Conservation (phyloP, 208 protist species). For the Acanthamoeba lenticulata region DNA sequence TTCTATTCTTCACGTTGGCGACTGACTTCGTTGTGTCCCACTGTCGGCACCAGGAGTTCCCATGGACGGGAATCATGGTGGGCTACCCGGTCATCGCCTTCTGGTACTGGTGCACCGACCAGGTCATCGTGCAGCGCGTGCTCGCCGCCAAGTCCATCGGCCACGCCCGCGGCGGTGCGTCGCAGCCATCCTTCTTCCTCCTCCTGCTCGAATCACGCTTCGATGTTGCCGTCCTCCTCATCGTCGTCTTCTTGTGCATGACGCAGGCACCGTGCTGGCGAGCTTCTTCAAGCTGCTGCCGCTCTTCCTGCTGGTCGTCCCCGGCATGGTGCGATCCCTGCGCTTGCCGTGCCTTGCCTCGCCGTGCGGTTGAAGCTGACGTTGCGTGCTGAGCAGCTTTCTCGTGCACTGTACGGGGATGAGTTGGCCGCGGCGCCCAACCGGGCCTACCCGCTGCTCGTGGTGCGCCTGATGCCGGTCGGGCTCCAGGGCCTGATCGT, state of each 20-base stretch:
- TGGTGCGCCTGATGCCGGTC: constrained; percentile 68
- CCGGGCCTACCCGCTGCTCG: constrained; percentile 73
- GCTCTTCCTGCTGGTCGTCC: constrained; percentile 76
- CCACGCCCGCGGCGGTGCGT: constrained; percentile 46
- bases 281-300: constrained; percentile 73
- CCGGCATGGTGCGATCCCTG: constrained; percentile 22
- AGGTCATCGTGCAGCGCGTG: constrained; percentile 79
- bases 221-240: not conserved
- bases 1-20: not conserved
- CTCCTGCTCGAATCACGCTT: not conserved
- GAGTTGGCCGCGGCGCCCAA: constrained; percentile 74
- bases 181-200: not conserved
- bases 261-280: constrained; percentile 12
- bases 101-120: constrained; percentile 81
- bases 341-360: not conserved
- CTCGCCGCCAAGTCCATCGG: constrained; percentile 65
- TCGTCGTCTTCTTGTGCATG: not conserved
- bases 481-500: constrained; percentile 74
- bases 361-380: not conserved
- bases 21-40: not conserved
- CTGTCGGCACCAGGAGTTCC: constrained; percentile 69
- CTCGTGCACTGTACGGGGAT: constrained; percentile 66
- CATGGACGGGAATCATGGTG: constrained; percentile 67
- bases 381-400: constrained; percentile 28
- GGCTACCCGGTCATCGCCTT: constrained; percentile 67